Evolutionary conservation across 352 stramenopile genomes (phyloP).

Genomic region (Elongisporangium anandrum): DNA sequence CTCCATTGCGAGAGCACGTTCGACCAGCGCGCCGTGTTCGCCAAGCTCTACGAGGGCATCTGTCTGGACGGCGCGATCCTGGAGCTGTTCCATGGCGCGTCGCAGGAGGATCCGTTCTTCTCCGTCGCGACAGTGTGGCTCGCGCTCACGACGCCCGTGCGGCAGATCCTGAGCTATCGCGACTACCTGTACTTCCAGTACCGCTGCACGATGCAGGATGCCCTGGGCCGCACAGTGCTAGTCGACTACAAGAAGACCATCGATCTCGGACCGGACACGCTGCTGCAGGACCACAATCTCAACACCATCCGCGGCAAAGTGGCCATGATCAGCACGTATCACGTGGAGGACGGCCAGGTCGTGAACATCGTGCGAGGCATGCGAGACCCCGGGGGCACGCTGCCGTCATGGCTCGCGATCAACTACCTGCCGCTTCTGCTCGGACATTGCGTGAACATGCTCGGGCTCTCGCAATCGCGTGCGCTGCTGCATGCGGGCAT

Average conservation of each 20-base stretch:
- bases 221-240: neutral
- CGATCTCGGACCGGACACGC: neutral
- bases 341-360: neutral
- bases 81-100: conserved; percentile 4
- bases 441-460: neutral
- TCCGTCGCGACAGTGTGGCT: conserved; percentile 11
- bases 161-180: neutral
- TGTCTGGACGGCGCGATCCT: conserved; percentile 13
- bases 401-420: neutral
- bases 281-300: neutral
- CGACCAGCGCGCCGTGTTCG: conserved; percentile 5
- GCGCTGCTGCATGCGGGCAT: neutral
- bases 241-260: neutral
- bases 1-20: conserved; percentile 12
- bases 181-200: conserved; percentile 6
- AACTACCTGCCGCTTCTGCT: neutral
- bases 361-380: neutral
- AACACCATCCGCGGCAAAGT: neutral
- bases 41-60: conserved; percentile 9
- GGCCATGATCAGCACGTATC: neutral
- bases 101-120: conserved; percentile 8
- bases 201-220: conserved; percentile 1
- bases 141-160: conserved; percentile 2
- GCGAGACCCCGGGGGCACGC: neutral
- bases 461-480: neutral